A percentile compares a stretch with the other conserved stretches of the same genome.
Conservation (phyloP, 1,139 yeast species). For the Candida dubliniensis region DNA sequence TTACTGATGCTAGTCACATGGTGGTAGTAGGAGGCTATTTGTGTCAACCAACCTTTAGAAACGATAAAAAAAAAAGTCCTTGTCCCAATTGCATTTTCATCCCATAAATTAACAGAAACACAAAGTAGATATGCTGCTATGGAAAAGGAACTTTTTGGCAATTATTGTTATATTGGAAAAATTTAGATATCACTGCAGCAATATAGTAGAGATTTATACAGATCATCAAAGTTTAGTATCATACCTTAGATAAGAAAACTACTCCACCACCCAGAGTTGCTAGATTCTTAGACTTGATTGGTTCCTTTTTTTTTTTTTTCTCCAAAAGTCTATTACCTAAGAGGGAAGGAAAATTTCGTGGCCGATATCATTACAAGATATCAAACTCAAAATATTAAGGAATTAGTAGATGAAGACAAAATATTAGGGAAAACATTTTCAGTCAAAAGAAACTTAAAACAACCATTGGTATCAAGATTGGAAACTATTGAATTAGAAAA, state of each 20-base stretch:
- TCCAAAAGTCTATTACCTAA: background rate
- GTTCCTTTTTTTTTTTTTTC: constrained; percentile 1
- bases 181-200: background rate
- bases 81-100: background rate
- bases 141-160: constrained; percentile 2
- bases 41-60: background rate
- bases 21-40: background rate
- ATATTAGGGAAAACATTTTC: background rate
- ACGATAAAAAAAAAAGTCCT: background rate
- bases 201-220: background rate
- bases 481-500: background rate
- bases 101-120: background rate
- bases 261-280: background rate
- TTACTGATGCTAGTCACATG: background rate
- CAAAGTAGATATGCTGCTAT: background rate
- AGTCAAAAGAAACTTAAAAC: no score
- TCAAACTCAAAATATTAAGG: background rate
- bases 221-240: background rate
- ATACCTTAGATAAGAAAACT: background rate
- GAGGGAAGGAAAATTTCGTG: background rate
- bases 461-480: background rate
- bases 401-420: background rate
- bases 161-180: background rate
- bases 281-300: background rate
- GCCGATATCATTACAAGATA: background rate